These are phyloP conservation scores for Crocinoboletus sp. DNA, from an alignment of 1,284 basidiomycete genomes.

Conservation along the genomic window DNA sequence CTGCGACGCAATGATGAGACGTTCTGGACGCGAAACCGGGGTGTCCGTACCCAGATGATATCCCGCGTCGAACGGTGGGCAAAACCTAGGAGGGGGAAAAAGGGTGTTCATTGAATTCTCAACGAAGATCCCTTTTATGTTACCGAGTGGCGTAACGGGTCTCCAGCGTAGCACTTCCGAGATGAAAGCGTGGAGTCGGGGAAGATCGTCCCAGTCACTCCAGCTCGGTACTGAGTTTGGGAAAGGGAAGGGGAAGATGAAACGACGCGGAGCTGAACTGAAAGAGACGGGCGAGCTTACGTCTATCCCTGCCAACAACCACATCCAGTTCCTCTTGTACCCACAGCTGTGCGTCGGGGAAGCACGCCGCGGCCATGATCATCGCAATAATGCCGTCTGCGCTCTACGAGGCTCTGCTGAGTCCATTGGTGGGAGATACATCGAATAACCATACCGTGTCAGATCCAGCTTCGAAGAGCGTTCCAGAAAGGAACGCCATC, in stretches of 20 bases:
- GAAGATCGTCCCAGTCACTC: constrained; percentile 45
- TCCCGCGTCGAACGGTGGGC: constrained; percentile 55
- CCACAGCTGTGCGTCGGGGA: constrained; percentile 48
- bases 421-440: too few species aligned
- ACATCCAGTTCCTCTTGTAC: constrained; percentile 60
- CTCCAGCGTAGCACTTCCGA: constrained; percentile 61
- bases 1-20: too few species aligned
- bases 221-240: constrained; percentile 53
- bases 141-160: constrained; percentile 51
- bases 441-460: too few species aligned
- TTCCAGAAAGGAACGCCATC: too few species aligned
- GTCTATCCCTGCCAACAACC: constrained; percentile 47
- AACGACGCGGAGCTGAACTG: too few species aligned
- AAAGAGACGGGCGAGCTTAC: too few species aligned
- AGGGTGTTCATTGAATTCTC: too few species aligned
- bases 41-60: constrained; percentile 55
- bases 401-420: too few species aligned
- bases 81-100: constrained; percentile 45
- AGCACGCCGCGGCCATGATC: constrained; percentile 59
- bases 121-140: too few species aligned
- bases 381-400: constrained; percentile 53
- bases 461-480: too few species aligned
- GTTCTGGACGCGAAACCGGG: too few species aligned
- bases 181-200: constrained; percentile 56
- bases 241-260: too few species aligned